Conservation (phyloP, 345 rosid species). For the Hevea brasiliensis region DNA sequence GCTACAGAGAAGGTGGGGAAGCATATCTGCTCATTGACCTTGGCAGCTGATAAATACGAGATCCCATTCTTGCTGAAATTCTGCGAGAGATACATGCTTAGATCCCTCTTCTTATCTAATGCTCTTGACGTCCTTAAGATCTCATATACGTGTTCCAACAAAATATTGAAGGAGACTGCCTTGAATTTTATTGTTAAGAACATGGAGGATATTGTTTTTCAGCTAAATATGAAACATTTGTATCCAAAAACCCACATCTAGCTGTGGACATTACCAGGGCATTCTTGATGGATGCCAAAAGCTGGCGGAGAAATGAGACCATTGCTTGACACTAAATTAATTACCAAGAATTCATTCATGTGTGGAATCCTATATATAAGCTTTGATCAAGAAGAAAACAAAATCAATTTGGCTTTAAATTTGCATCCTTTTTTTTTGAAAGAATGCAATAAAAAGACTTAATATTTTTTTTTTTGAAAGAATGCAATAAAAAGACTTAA, state of each 20-base stretch:
- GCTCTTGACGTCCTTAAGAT: conserved; percentile 69
- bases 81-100: conserved; percentile 60
- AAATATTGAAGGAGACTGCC: conserved; percentile 50
- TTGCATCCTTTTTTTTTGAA: too few relatives aligned
- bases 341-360: not conserved
- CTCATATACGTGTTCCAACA: conserved; percentile 53
- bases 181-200: conserved; percentile 55
- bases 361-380: too few relatives aligned
- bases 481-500: too few relatives aligned
- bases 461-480: too few relatives aligned
- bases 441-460: too few relatives aligned
- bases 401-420: too few relatives aligned
- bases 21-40: conserved; percentile 52
- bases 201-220: conserved; percentile 62
- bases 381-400: too few relatives aligned
- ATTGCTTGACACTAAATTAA: conserved; percentile 1
- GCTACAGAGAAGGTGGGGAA: conserved; percentile 45
- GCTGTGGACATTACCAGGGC: conserved; percentile 71
- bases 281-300: conserved; percentile 48
- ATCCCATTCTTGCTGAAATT: conserved; percentile 56
- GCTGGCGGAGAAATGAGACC: conserved; percentile 18
- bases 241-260: conserved; percentile 52
- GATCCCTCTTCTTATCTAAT: conserved; percentile 42
- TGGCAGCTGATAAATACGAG: conserved; percentile 78
- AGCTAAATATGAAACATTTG: conserved; percentile 57